Evolutionary conservation across 805 yeast genomes (phyloP).

Genomic region (Jamesozyma rosinii): DNA sequence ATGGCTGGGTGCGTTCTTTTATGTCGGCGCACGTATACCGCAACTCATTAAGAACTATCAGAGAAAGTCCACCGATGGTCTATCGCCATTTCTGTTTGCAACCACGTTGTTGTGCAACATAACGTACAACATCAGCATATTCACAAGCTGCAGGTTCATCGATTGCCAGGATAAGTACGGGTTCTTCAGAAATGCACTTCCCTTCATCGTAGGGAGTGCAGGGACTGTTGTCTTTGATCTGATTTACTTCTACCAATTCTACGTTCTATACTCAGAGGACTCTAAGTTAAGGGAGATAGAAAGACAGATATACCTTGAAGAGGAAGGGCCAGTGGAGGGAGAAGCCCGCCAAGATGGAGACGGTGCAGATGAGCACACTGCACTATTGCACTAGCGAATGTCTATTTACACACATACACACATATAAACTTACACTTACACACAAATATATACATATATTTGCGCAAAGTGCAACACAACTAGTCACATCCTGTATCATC

Average conservation of each 20-base stretch:
- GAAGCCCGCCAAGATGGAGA: background rate
- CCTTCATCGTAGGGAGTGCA: constrained; percentile 74
- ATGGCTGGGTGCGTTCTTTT: constrained; percentile 71
- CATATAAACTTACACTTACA: background rate
- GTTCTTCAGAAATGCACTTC: constrained; percentile 62
- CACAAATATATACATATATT: background rate
- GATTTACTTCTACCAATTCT: constrained; percentile 54
- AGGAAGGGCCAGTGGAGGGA: background rate
- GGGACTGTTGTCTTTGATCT: constrained; percentile 79
- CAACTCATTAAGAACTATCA: constrained; percentile 68
- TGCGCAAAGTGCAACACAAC: too few species aligned
- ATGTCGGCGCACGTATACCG: constrained; percentile 73
- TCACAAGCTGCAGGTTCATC: constrained; percentile 51
- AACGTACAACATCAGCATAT: constrained; percentile 65
- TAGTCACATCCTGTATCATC: too few species aligned
- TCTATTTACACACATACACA: background rate
- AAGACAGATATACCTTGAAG: constrained; percentile 9
- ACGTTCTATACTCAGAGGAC: constrained; percentile 28
- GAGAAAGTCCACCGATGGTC: constrained; percentile 78
- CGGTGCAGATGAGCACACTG: background rate
- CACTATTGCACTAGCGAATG: background rate
- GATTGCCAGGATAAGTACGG: constrained; percentile 30
- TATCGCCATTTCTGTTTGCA: constrained; percentile 69
- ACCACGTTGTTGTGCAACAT: constrained; percentile 73
- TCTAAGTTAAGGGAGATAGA: constrained; percentile 23